Conservation (phyloP, 2,329 filamentous ascomycete species). For the Aspergillus fijiensis region DNA sequence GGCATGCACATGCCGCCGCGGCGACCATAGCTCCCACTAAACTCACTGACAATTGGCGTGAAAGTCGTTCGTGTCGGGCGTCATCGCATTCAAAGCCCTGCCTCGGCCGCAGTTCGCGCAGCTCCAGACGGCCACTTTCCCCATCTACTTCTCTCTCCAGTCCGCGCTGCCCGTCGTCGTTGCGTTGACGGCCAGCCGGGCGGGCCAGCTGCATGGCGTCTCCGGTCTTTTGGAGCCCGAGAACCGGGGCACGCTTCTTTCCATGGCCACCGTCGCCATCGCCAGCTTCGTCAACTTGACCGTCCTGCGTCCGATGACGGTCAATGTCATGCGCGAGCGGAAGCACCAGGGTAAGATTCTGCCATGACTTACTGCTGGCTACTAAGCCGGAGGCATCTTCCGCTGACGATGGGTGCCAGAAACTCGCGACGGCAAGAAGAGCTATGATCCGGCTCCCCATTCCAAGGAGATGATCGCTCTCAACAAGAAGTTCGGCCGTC, state of each 20-base stretch:
- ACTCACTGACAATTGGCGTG: not conserved
- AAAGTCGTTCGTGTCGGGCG: slow-evolving; percentile 71
- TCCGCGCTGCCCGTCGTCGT: slow-evolving; percentile 70
- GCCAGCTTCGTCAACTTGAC: slow-evolving; percentile 69
- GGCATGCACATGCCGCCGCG: slow-evolving; percentile 16
- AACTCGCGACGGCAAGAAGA: slow-evolving; percentile 84
- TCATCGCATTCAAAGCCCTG: slow-evolving; percentile 73
- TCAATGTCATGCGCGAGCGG: slow-evolving; percentile 69
- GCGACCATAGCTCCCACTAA: slow-evolving; percentile 1
- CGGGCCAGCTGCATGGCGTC: slow-evolving; percentile 27
- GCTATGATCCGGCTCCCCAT: slow-evolving; percentile 74
- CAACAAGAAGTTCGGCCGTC: slow-evolving; percentile 73
- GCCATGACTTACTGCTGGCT: not conserved
- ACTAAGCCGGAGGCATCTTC: not conserved
- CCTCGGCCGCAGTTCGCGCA: slow-evolving; percentile 77
- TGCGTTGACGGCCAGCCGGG: slow-evolving; percentile 77
- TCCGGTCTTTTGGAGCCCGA: slow-evolving; percentile 48
- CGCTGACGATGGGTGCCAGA: slow-evolving; percentile 48
- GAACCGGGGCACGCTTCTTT: slow-evolving; percentile 65
- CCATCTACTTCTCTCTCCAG: slow-evolving; percentile 82
- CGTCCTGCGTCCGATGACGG: slow-evolving; percentile 73
- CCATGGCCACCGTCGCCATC: slow-evolving; percentile 68
- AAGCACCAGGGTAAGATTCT: slow-evolving; percentile 69
- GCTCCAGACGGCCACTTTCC: slow-evolving; percentile 76
- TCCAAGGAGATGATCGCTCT: slow-evolving; percentile 78